phyloP scores from a whole-genome alignment of 2,329 filamentous ascomycete genomes.

The Leptoxyphium fumago region DNA sequence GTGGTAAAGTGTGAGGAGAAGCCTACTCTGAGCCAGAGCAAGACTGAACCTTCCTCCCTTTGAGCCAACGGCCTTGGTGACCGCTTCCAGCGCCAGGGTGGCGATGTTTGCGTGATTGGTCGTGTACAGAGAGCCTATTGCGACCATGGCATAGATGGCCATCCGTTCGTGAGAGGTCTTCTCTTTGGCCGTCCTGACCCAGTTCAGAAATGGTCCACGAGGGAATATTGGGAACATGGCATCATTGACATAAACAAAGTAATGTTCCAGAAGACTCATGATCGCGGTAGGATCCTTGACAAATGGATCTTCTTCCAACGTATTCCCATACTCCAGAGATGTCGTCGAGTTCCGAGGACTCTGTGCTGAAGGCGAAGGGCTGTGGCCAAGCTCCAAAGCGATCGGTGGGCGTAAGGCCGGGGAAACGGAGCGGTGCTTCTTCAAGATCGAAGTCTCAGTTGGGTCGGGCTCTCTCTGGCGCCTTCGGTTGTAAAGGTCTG shows the following conservation, averaged over 20 bases:
- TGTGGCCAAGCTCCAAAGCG: not conserved
- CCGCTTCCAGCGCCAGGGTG: not conserved
- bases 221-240: conserved; percentile 43
- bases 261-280: conserved; percentile 38
- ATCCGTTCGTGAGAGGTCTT: conserved; percentile 35
- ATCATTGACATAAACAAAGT: conserved; percentile 42
- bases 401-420: conserved; percentile 3
- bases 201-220: conserved; percentile 36
- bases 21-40: conserved; percentile 50
- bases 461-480: conserved; percentile 11
- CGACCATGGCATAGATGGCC: conserved; percentile 45
- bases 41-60: conserved; percentile 40
- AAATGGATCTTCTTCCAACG: conserved; percentile 36
- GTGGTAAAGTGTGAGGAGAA: conserved; percentile 54
- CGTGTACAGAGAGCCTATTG: conserved; percentile 42
- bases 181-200: conserved; percentile 38
- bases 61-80: conserved; percentile 15
- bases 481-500: conserved; percentile 15
- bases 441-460: conserved; percentile 8
- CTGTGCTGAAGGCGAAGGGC: not conserved
- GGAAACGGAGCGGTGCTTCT: conserved; percentile 18
- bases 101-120: conserved; percentile 10
- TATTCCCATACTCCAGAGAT: not conserved
- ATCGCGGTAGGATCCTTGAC: conserved; percentile 34
- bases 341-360: not conserved